Conservation (phyloP, 1,284 basidiomycete genomes). For the Trichosporon sp. region DNA sequence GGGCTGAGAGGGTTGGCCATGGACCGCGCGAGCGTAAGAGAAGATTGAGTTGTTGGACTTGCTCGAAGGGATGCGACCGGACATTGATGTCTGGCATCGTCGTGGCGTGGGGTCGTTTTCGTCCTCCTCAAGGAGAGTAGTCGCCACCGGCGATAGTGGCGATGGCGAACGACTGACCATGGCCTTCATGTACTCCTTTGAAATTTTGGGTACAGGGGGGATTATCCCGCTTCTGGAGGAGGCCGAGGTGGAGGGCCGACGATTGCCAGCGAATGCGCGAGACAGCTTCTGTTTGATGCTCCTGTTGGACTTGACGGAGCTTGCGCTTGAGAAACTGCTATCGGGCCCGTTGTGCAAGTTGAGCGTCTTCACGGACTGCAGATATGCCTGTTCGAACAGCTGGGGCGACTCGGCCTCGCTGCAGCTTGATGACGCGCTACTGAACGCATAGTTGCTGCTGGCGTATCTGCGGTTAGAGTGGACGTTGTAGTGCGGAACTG, state of each 20-base stretch:
- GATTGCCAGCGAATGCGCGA: not conserved
- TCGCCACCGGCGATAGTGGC: not conserved
- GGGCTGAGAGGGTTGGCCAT: not conserved
- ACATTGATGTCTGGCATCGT: not conserved
- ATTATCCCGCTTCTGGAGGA: not conserved
- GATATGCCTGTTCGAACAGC: not conserved
- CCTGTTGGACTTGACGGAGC: not conserved
- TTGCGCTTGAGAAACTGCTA: not conserved
- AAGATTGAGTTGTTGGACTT: not conserved
- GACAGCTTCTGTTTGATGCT: not conserved
- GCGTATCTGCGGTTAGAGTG: not conserved
- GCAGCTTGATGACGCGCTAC: not conserved
- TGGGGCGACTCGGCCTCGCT: not conserved
- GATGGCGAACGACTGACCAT: not conserved
- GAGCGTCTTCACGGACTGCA: not conserved
- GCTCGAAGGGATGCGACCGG: not conserved
- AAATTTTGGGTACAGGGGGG: not conserved
- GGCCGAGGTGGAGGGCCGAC: not conserved
- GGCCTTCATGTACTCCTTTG: not conserved
- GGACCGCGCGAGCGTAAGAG: not conserved
- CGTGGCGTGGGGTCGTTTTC: not conserved
- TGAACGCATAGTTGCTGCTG: not conserved
- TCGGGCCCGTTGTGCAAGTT: not conserved
- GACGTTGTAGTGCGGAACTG: not conserved
- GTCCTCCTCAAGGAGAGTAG: not conserved